Conservation (phyloP, 192 early-diverging fungal genomes). For the Coemansia sp. region DNA sequence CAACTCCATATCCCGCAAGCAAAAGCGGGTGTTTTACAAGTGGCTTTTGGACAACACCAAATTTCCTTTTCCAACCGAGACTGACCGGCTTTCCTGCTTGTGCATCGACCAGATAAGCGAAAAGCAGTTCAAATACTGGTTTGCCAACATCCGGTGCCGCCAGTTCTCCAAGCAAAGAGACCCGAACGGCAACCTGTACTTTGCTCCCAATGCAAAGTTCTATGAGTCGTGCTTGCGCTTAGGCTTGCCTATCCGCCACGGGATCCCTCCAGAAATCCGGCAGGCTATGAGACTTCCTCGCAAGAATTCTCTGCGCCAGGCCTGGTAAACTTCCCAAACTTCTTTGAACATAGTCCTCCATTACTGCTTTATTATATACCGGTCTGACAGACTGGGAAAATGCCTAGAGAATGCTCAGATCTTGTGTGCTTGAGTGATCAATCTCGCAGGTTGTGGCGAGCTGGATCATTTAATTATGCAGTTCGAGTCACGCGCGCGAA, state of each 20-base stretch:
- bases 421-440: no score
- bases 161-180: constrained; percentile 33
- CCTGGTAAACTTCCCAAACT: neutral
- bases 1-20: constrained; percentile 30
- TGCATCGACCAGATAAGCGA: constrained; percentile 19
- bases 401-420: no score
- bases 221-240: constrained; percentile 34
- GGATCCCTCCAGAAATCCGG: constrained; percentile 16
- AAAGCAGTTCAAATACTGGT: constrained; percentile 44
- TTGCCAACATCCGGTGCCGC: constrained; percentile 45
- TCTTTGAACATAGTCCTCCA: neutral
- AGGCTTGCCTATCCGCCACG: constrained; percentile 13
- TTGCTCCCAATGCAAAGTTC: constrained; percentile 42
- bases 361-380: neutral
- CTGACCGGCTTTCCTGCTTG: constrained; percentile 20
- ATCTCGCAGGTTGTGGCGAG: neutral
- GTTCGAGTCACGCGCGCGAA: constrained; percentile 9
- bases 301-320: neutral
- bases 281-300: constrained; percentile 13
- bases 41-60: constrained; percentile 31
- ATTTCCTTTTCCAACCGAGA: constrained; percentile 29
- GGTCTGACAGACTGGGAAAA: neutral
- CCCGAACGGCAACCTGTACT: constrained; percentile 18
- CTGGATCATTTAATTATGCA: neutral
- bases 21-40: constrained; percentile 28